Conservation (phyloP, 176 grass and related monocot genomes). For the Pontederia paniculata region DNA sequence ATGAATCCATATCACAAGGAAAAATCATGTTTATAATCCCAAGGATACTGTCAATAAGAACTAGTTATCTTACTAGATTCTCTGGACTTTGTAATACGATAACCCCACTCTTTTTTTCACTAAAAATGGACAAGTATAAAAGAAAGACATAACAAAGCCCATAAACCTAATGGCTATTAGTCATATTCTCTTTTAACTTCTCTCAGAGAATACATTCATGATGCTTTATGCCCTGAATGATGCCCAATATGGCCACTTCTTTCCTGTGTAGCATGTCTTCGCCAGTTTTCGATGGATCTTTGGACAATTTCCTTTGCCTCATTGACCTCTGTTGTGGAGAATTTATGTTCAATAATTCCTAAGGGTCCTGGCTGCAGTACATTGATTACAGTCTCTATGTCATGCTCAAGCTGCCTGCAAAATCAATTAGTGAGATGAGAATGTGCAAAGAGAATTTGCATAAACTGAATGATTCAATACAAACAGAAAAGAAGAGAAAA, state of each 20-base stretch:
- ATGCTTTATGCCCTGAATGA: not conserved
- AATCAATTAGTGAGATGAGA: not conserved
- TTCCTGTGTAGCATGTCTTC: constrained; percentile 32
- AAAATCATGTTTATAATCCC: too few species aligned
- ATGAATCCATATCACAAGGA: too few species aligned
- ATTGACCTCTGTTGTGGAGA: constrained; percentile 45
- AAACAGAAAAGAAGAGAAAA: not conserved
- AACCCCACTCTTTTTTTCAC: too few species aligned
- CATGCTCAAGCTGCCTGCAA: constrained; percentile 71
- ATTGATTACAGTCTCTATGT: constrained; percentile 80
- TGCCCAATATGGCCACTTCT: constrained; percentile 14
- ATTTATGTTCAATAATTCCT: constrained; percentile 78
- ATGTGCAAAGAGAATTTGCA: not conserved
- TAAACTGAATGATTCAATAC: not conserved
- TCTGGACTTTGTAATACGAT: too few species aligned
- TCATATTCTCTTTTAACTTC: too few species aligned
- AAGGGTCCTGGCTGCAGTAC: constrained; percentile 72
- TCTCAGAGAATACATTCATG: too few species aligned
- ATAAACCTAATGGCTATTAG: too few species aligned
- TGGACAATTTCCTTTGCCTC: constrained; percentile 42
- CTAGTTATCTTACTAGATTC: too few species aligned
- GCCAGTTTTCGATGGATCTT: constrained; percentile 56
- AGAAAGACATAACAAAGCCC: too few species aligned
- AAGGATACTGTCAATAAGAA: too few species aligned
- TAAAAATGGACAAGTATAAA: too few species aligned